These are phyloP conservation scores for Pinus albicaulis DNA, from an alignment of 75 land plant genomes.

Conservation along the genomic window DNA sequence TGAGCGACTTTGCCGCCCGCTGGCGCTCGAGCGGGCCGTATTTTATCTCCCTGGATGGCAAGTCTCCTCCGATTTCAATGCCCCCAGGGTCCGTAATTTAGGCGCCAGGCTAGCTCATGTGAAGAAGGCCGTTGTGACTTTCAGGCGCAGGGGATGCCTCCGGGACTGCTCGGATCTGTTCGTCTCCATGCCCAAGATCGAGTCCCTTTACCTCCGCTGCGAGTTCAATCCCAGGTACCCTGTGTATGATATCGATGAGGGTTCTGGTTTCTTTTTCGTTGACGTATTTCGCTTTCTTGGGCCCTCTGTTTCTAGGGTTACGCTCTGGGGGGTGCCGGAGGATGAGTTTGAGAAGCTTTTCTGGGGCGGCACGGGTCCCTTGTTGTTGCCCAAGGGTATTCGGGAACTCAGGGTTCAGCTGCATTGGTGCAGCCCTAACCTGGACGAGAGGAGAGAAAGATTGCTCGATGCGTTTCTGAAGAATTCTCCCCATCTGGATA, in stretches of 20 bases:
- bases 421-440: slow-evolving; percentile 1
- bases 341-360: slow-evolving; percentile 5
- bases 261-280: slow-evolving; percentile 4
- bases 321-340: slow-evolving; percentile 9
- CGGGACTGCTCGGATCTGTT: not conserved
- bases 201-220: slow-evolving; percentile 1
- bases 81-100: not conserved
- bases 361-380: not conserved
- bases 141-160: slow-evolving; percentile 7
- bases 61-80: not conserved
- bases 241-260: slow-evolving; percentile 9
- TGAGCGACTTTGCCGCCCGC: not conserved
- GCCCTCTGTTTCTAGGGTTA: not conserved
- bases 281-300: not conserved
- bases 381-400: not conserved
- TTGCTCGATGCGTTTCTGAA: not conserved
- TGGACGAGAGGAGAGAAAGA: slow-evolving; percentile 1
- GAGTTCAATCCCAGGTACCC: slow-evolving; percentile 14
- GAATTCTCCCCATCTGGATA: not conserved
- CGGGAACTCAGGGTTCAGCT: slow-evolving; percentile 1
- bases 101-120: not conserved
- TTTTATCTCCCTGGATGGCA: slow-evolving; percentile 1
- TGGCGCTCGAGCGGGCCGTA: slow-evolving; percentile 9
- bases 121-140: not conserved
- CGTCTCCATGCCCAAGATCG: not conserved